Conservation (phyloP, 1,284 basidiomycete species). For the Apiotrichum sp. region DNA sequence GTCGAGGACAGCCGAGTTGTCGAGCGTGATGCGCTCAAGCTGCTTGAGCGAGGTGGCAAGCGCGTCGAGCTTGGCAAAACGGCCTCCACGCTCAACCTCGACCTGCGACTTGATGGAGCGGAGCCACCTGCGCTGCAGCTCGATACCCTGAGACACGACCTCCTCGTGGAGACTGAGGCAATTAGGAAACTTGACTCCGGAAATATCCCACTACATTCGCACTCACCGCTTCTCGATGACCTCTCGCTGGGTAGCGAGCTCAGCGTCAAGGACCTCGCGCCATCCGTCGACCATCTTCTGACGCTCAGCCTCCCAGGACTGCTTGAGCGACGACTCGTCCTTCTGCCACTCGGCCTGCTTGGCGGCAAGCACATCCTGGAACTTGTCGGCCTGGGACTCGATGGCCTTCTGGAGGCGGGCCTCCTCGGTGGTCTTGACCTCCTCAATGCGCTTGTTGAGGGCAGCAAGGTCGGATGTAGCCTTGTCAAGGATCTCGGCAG, state of each 20-base stretch:
- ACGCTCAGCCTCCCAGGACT: conserved; percentile 74
- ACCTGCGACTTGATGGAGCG: conserved; percentile 92
- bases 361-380: conserved; percentile 73
- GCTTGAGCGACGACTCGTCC: conserved; percentile 81
- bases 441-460: conserved; percentile 70
- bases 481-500: conserved; percentile 51
- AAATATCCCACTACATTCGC: not conserved
- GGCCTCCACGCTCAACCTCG: conserved; percentile 92
- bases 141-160: conserved; percentile 92
- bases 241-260: conserved; percentile 82
- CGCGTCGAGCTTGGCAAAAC: conserved; percentile 89
- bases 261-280: conserved; percentile 76
- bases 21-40: conserved; percentile 81
- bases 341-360: conserved; percentile 77
- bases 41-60: conserved; percentile 84
- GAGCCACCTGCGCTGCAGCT: conserved; percentile 94
- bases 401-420: conserved; percentile 68
- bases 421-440: conserved; percentile 75
- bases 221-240: conserved; percentile 86
- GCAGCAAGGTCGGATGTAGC: conserved; percentile 79
- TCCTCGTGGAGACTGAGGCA: conserved; percentile 75
- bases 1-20: conserved; percentile 82
- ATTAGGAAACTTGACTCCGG: not conserved
- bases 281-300: conserved; percentile 69
- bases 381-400: conserved; percentile 76